A percentile compares a stretch with the other conserved stretches of the same genome.
Evolutionary conservation across 768 basidiomycete genomes (phyloP).

Genomic region (Ephemerocybe angulata): DNA sequence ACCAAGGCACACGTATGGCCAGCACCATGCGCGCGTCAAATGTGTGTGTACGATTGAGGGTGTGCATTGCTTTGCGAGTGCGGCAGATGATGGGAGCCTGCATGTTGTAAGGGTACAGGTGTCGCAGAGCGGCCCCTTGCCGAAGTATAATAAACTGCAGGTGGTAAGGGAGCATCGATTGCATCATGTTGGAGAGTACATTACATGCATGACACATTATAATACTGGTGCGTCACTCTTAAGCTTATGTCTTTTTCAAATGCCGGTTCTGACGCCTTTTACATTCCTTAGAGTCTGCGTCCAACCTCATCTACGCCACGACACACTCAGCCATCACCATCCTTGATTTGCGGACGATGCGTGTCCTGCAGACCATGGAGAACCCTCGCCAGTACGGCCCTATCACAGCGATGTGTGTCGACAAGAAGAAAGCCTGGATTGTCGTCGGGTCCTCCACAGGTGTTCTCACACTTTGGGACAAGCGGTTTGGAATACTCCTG

Average conservation of each 20-base stretch:
- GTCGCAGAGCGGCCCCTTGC: slow-evolving; percentile 60
- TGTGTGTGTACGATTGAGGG: slow-evolving; percentile 80
- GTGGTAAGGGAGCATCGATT: slow-evolving; percentile 78
- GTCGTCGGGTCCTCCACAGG: slow-evolving; percentile 85
- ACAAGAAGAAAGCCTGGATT: slow-evolving; percentile 83
- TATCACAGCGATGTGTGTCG: slow-evolving; percentile 80
- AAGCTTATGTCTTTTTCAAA: not conserved
- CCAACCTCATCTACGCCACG: slow-evolving; percentile 83
- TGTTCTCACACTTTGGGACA: slow-evolving; percentile 88
- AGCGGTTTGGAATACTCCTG: slow-evolving; percentile 85
- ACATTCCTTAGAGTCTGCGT: slow-evolving; percentile 52
- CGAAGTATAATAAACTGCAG: slow-evolving; percentile 80
- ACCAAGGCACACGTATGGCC: slow-evolving; percentile 62
- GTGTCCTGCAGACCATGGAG: slow-evolving; percentile 67
- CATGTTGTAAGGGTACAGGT: slow-evolving; percentile 83
- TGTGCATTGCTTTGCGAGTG: slow-evolving; percentile 85
- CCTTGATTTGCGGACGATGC: slow-evolving; percentile 85
- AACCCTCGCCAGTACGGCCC: slow-evolving; percentile 86
- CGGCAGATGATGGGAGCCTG: slow-evolving; percentile 79
- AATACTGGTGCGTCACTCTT: slow-evolving; percentile 9
- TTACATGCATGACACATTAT: slow-evolving; percentile 80
- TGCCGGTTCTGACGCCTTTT: not conserved
- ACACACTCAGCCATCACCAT: slow-evolving; percentile 72
- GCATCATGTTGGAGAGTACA: slow-evolving; percentile 71
- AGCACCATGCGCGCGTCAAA: slow-evolving; percentile 59